Percentiles rank a stretch among this genome's conserved stretches.
Conservation (phyloP, 495 filamentous ascomycete genomes). For the Penicillium atrosanguineum region DNA sequence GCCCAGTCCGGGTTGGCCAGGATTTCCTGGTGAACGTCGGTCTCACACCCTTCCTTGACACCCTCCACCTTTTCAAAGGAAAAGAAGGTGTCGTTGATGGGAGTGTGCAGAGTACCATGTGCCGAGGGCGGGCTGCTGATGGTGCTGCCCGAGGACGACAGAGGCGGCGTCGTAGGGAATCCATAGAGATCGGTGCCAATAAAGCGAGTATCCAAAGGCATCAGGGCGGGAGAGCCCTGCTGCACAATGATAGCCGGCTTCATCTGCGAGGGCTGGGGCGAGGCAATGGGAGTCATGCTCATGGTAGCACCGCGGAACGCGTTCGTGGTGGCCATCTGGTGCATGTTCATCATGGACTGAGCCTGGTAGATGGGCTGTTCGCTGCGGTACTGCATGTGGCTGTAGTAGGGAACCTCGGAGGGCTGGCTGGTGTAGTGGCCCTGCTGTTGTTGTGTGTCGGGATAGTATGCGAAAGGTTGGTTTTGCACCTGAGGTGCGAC, state of each 20-base stretch:
- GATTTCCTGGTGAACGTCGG: slow-evolving; percentile 70
- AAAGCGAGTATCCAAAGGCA: slow-evolving; percentile 77
- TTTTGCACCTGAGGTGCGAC: slow-evolving; percentile 57
- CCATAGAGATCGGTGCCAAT: slow-evolving; percentile 63
- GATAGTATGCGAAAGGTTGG: slow-evolving; percentile 88
- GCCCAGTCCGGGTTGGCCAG: slow-evolving; percentile 76
- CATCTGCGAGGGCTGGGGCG: slow-evolving; percentile 72
- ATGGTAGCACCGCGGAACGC: slow-evolving; percentile 49
- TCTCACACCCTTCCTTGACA: slow-evolving; percentile 78
- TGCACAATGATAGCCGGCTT: slow-evolving; percentile 73
- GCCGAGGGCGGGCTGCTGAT: slow-evolving; percentile 83
- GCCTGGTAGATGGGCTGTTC: slow-evolving; percentile 38
- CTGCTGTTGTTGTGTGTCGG: slow-evolving; percentile 72
- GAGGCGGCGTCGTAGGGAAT: slow-evolving; percentile 84
- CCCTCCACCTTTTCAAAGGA: slow-evolving; percentile 70
- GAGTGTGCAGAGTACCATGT: slow-evolving; percentile 75
- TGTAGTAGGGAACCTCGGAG: slow-evolving; percentile 46
- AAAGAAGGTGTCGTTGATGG: slow-evolving; percentile 77
- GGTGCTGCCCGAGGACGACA: slow-evolving; percentile 79
- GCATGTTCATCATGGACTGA: slow-evolving; percentile 66
- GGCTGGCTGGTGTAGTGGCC: slow-evolving; percentile 81
- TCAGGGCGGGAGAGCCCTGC: slow-evolving; percentile 66
- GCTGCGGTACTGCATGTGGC: slow-evolving; percentile 44
- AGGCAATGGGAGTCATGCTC: slow-evolving; percentile 73
- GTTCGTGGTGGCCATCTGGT: slow-evolving; percentile 64